Base-by-base conservation (phyloP, 129 eudicot genomes). In the Pittosporum tobira region DNA sequence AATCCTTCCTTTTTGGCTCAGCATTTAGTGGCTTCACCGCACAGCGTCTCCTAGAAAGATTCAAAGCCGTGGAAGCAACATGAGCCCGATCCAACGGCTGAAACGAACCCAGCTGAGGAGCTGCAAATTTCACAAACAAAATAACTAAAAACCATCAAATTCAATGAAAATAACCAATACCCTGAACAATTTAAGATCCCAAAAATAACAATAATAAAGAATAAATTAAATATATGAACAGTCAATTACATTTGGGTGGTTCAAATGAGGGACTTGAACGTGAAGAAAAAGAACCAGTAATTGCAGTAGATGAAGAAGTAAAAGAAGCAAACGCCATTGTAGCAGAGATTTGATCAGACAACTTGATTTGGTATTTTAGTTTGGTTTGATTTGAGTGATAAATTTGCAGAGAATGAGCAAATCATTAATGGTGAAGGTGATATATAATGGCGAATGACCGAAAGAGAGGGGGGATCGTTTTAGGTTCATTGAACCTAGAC, bases 401-500 rank as follows among this genome's bases (percentile, higher is more conserved):
- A 59, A 24, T 28, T 55, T 48, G 42, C 61, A 2, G 38, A 12
- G 36, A 18, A 14, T 42, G 61, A 66, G 72, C 51, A 61, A 38
- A 37, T 58, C 48, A 46, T 48, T 69, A 69, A 22, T 49, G 10
- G 65, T 40, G 19, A 24, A 64, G n/a, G n/a, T n/a, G n/a, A 48
- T 59, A 47, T 29, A 59, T 51, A 15, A 30, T 22, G 10, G 30
- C 40, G 2, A 6, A 9, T 11, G 30, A 50, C 6, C 3, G 28
- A 29, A 1, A 8, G 1, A 45, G 45, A 63, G 63, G 70, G 76
- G 67, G 51, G 74, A 76, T 62, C 24, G 0, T 48, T 19, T 12
- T 2, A 71, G 96, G 76, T 88, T 69, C 94, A 88, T 80, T 87
- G 96, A 83, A 88, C 63, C 79, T 88, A 80, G 96, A 88, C 94